Base-by-base conservation (phyloP, 352 stramenopile species). In the Globisporangium cystogenes region DNA sequence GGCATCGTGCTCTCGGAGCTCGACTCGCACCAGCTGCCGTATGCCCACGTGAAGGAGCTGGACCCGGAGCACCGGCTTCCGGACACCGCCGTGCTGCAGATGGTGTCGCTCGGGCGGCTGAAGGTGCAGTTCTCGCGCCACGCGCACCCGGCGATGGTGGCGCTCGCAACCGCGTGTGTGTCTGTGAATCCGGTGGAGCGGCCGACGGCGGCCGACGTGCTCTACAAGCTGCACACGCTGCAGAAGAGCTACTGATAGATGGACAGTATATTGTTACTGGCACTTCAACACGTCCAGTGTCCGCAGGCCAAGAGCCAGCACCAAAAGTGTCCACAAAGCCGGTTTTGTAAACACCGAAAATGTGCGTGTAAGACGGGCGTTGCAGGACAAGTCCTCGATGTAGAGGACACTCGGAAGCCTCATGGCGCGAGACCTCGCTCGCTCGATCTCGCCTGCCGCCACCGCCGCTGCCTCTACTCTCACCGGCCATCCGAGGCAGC, bases 1-100 rank as follows among this genome's bases (percentile, higher is more conserved):
- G 82, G 82, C 21, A 85, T 93, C 48, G 79, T 90, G 35, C 67
- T 93, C 64, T 85, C 77, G 29, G 83, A 94, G 58, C 56, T 94
- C 11, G 83, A 94, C 43, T 88, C 77, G 29, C 75, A 87, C 50
- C 20, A 56, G 14, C 10, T 69, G 39, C 70, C 59, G 21, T 69
- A 69, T 27, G 59, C 55, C 10, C 46, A 35, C 0, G 42, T 57
- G 4, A 68, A 64, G 21, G 43, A 67, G 6, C 65, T 54, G 0
- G 65, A 57, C 24, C 61, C 53, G 0, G 67, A 54, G 29, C 57
- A 55, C 1, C 46, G 55, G 31, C 62, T 79, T 20, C 54, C 61
- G 5, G 70, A 57, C 59, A 64, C 53, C 14, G 58, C 48, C 41
- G 58, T 84, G 8, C 54, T 84, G 39, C 74, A 84, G 43, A 41